Evolutionary conservation across 148 eudicot species (phyloP).

Genomic region (Fagopyrum tataricum): DNA sequence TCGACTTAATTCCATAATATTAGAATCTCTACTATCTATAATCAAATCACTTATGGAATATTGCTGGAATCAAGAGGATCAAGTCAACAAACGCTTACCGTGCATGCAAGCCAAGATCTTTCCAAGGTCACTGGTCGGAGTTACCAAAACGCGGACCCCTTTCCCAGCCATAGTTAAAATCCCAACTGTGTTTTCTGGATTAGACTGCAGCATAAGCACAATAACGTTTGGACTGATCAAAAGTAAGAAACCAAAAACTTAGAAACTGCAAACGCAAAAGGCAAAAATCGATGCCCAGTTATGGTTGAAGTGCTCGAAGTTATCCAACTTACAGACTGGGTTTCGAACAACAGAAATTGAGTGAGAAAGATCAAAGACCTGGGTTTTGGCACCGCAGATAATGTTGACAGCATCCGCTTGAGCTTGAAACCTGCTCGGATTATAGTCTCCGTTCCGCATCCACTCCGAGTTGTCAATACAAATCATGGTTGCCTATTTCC

Average conservation of each 20-base stretch:
- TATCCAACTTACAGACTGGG: not conserved
- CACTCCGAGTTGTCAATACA: conserved; percentile 94
- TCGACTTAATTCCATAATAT: not conserved
- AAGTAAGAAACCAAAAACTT: not conserved
- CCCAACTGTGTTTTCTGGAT: conserved; percentile 98
- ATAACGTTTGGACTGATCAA: not conserved
- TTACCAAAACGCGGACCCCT: conserved; percentile 95
- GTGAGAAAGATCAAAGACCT: conserved; percentile 29
- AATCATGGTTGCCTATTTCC: conserved; percentile 83
- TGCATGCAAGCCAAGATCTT: conserved; percentile 97
- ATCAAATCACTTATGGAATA: not conserved
- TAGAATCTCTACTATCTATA: not conserved
- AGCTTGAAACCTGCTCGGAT: conserved; percentile 76
- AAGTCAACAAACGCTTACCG: conserved; percentile 42
- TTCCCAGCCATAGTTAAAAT: conserved; percentile 95
- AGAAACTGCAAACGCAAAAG: not conserved
- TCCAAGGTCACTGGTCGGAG: conserved; percentile 96
- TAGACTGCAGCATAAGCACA: conserved; percentile 42
- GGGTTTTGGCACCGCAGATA: conserved; percentile 94
- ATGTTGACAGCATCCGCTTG: conserved; percentile 93
- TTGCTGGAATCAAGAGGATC: not conserved
- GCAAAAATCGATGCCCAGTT: not conserved
- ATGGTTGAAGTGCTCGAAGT: not conserved
- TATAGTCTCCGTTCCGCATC: conserved; percentile 97
- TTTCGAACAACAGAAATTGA: conserved; percentile 5